These are phyloP conservation scores for Leccinum glutinopallens DNA, from an alignment of 1,284 basidiomycete species.

Conservation along the genomic window DNA sequence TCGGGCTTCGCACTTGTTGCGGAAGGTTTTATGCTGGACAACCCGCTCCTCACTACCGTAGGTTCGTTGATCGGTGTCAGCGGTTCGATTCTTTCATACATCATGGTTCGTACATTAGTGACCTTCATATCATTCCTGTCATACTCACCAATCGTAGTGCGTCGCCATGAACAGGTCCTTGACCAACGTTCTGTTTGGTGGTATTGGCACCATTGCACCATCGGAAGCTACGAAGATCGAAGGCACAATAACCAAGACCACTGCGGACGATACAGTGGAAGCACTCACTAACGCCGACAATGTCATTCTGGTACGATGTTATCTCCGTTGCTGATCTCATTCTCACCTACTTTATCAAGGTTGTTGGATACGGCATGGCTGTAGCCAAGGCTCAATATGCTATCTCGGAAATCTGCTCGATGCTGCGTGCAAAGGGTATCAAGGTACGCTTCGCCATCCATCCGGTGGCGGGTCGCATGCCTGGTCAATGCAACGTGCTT, in stretches of 20 bases:
- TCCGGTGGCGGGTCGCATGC: conserved; percentile 75
- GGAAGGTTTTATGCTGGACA: conserved; percentile 88
- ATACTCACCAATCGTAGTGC: conserved; percentile 53
- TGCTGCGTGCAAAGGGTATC: conserved; percentile 70
- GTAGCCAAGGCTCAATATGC: conserved; percentile 88
- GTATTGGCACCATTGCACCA: conserved; percentile 61
- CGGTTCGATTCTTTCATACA: conserved; percentile 87
- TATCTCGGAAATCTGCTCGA: conserved; percentile 77
- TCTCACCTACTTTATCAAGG: conserved; percentile 41
- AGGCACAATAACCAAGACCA: conserved; percentile 75
- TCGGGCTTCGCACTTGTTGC: conserved; percentile 93
- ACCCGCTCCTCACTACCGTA: conserved; percentile 77
- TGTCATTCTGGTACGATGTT: conserved; percentile 67
- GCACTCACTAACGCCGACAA: conserved; percentile 75
- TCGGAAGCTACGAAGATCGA: conserved; percentile 73
- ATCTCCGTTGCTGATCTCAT: background rate
- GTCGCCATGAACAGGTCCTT: conserved; percentile 86
- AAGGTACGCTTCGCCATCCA: conserved; percentile 74
- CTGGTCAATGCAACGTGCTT: conserved; percentile 85
- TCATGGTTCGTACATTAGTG: conserved; percentile 63
- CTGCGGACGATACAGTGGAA: conserved; percentile 78
- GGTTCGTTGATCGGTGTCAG: conserved; percentile 85
- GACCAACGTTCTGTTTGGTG: conserved; percentile 79
- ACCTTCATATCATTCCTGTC: background rate
- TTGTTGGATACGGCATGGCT: conserved; percentile 89